These are phyloP conservation scores for Excoecaria agallocha DNA, from an alignment of 345 rosid genomes.

Conservation along the genomic window DNA sequence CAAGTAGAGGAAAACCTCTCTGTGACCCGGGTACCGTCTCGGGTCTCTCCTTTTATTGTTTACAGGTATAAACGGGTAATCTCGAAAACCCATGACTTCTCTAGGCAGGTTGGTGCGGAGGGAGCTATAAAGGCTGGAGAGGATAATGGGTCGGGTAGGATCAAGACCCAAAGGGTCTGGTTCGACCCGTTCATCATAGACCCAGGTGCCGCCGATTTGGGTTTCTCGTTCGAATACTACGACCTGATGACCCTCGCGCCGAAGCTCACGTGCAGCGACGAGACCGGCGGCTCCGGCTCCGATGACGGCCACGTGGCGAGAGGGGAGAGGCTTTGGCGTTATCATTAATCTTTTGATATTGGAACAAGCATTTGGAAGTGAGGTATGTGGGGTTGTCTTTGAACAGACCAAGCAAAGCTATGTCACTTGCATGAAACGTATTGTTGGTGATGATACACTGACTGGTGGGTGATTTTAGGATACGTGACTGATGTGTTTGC, in stretches of 20 bases:
- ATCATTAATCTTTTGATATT: not conserved
- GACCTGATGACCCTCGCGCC: slow-evolving; percentile 71
- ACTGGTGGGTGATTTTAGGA: not conserved
- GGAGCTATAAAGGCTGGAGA: slow-evolving; percentile 69
- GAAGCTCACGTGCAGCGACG: slow-evolving; percentile 70
- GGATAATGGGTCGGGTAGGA: slow-evolving; percentile 51
- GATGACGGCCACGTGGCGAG: slow-evolving; percentile 71
- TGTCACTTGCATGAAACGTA: not conserved
- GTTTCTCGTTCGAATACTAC: slow-evolving; percentile 65
- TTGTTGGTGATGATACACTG: not conserved
- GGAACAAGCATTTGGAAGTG: not conserved
- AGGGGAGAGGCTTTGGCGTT: slow-evolving; percentile 35
- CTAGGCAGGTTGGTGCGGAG: slow-evolving; percentile 90
- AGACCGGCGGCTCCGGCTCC: slow-evolving; percentile 92
- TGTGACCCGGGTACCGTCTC: slow-evolving; percentile 76
- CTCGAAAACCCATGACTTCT: slow-evolving; percentile 77
- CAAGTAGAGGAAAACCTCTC: slow-evolving; percentile 63
- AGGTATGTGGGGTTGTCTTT: not conserved
- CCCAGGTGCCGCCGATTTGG: slow-evolving; percentile 79
- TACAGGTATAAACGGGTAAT: slow-evolving; percentile 55
- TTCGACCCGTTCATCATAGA: slow-evolving; percentile 57
- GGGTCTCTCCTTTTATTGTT: slow-evolving; percentile 40
- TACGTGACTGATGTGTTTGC: not conserved
- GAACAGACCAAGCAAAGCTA: not conserved
- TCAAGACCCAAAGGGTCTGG: slow-evolving; percentile 65